phyloP scores from a whole-genome alignment of 106 monocot genomes.

The Dendrobium nobile region DNA sequence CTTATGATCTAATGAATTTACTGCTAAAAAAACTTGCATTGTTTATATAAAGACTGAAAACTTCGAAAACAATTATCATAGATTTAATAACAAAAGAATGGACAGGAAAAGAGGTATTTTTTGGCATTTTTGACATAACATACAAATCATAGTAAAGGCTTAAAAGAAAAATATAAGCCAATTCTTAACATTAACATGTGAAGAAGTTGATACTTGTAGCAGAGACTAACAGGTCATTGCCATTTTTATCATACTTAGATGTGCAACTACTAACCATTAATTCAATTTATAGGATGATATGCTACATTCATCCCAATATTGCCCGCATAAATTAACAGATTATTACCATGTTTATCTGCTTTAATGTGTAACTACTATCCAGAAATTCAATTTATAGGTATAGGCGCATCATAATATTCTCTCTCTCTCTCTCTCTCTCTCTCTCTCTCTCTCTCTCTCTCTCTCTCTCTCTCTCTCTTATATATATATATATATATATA shows the following conservation, averaged over 20 bases:
- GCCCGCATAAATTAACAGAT: neutral
- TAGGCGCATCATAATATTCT: too few relatives aligned
- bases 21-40: neutral
- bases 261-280: slow-evolving; percentile 2
- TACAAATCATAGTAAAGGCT: neutral
- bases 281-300: neutral
- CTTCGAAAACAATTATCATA: neutral
- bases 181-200: neutral
- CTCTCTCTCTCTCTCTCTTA: too few relatives aligned
- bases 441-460: too few relatives aligned
- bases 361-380: neutral
- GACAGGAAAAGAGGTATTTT: neutral
- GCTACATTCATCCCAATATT: neutral
- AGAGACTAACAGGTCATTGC: neutral
- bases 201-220: neutral
- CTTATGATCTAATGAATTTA: neutral
- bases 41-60: neutral
- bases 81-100: neutral
- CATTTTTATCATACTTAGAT: neutral
- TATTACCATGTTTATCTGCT: neutral
- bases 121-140: neutral
- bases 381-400: neutral
- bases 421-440: too few relatives aligned
- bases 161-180: neutral
- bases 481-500: too few relatives aligned